These are phyloP conservation scores for Lasiodiplodia gonubiensis DNA, from an alignment of 2,329 filamentous ascomycete species.

Conservation along the genomic window DNA sequence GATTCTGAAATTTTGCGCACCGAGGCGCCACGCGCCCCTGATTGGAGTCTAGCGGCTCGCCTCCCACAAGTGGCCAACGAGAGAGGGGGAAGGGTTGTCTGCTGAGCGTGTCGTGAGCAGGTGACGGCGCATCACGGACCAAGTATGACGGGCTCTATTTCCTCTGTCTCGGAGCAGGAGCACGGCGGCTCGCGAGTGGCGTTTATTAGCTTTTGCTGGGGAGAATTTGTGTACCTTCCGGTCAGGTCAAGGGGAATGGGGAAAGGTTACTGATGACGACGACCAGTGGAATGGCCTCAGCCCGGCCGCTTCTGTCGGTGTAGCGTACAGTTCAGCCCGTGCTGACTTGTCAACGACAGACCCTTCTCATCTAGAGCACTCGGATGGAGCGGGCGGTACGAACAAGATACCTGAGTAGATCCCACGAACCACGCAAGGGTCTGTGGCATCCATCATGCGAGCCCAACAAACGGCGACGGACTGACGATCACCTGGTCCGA, in stretches of 20 bases:
- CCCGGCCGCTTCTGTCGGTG: background rate
- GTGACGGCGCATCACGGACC: constrained; percentile 1
- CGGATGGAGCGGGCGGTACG: background rate
- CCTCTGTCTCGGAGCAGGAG: background rate
- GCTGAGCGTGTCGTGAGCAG: constrained; percentile 13
- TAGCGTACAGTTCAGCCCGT: background rate
- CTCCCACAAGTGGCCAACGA: too few relatives aligned
- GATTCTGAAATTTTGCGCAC: background rate
- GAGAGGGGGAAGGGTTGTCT: background rate
- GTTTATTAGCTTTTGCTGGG: background rate
- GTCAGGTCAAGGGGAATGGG: background rate
- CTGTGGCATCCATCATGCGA: background rate
- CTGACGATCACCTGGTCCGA: background rate
- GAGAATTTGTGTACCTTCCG: background rate
- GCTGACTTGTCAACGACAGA: background rate
- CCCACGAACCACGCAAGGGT: constrained; percentile 16
- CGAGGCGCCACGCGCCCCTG: background rate
- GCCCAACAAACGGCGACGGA: background rate
- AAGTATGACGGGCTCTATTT: background rate
- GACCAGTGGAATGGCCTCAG: background rate
- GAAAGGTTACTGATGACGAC: background rate
- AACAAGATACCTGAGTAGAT: constrained; percentile 11
- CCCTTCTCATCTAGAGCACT: background rate
- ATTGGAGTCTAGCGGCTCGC: background rate
- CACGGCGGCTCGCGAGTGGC: background rate